A percentile compares a stretch with the other conserved stretches of the same genome.
Evolutionary conservation across 495 filamentous ascomycete species (phyloP).

Genomic region (Neurospora hispaniola): DNA sequence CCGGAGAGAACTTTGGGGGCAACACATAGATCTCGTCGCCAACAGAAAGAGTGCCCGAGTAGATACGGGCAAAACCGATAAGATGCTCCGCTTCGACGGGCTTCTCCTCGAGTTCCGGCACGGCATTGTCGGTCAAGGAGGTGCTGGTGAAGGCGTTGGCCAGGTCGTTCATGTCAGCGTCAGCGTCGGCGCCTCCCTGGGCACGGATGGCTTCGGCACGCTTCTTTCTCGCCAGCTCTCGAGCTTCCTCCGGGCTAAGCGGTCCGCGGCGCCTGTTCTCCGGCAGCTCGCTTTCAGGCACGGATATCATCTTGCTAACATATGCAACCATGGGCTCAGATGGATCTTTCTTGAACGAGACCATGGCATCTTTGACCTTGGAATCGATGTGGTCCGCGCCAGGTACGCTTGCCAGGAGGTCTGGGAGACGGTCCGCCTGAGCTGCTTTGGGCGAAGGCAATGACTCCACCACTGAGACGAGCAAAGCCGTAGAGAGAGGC

Average conservation of each 20-base stretch:
- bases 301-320: conserved; percentile 96
- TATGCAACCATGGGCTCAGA: conserved; percentile 82
- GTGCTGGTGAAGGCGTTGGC: conserved; percentile 23
- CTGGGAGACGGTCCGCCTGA: conserved; percentile 71
- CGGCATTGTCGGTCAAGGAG: conserved; percentile 35
- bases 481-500: conserved; percentile 80
- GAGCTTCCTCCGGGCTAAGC: conserved; percentile 79
- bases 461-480: conserved; percentile 89
- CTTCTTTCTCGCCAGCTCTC: conserved; percentile 79
- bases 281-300: conserved; percentile 81
- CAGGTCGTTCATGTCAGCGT: conserved; percentile 19
- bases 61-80: conserved; percentile 89
- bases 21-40: conserved; percentile 88
- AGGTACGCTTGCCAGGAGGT: conserved; percentile 70
- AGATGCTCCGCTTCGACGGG: conserved; percentile 68
- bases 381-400: conserved; percentile 59
- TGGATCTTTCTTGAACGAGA: conserved; percentile 57
- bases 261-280: conserved; percentile 66
- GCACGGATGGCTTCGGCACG: conserved; percentile 73
- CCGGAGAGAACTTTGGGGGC: conserved; percentile 82
- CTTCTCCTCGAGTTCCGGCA: conserved; percentile 44
- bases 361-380: conserved; percentile 64
- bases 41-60: conserved; percentile 79
- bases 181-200: conserved; percentile 35
- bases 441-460: conserved; percentile 78